Percentiles rank a stretch among this genome's conserved stretches.
These are phyloP conservation scores for Penicillium brasilianum DNA, from an alignment of 2,329 filamentous ascomycete species.

Conservation along the genomic window DNA sequence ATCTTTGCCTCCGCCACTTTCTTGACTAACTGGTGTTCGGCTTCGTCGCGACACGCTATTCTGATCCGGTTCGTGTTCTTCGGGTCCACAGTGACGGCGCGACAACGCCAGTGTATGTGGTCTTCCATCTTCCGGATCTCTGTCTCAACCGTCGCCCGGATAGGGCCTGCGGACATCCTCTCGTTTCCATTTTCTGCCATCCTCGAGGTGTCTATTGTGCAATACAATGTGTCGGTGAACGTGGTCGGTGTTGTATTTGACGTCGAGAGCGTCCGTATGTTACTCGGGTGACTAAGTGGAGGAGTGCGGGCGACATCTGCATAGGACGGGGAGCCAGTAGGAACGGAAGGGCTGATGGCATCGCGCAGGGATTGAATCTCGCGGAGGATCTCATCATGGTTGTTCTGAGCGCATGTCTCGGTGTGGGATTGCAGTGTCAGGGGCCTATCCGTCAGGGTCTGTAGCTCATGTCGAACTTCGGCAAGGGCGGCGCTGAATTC, in stretches of 20 bases:
- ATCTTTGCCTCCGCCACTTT: constrained; percentile 20
- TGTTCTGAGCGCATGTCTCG: constrained; percentile 20
- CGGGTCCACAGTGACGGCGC: constrained; percentile 19
- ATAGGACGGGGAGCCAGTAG: constrained; percentile 22
- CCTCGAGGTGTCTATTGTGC: constrained; percentile 22
- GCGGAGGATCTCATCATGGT: constrained; percentile 26
- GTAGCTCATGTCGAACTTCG: constrained; percentile 25
- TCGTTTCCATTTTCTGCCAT: constrained; percentile 19
- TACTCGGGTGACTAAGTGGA: constrained; percentile 25
- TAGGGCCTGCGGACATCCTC: constrained; percentile 18
- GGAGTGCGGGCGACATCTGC: constrained; percentile 26
- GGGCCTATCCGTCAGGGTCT: constrained; percentile 20
- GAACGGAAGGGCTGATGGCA: constrained; percentile 15
- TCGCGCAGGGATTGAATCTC: constrained; percentile 29
- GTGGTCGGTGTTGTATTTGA: constrained; percentile 24
- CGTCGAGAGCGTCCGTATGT: constrained; percentile 26
- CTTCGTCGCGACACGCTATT: constrained; percentile 16
- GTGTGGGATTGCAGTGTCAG: constrained; percentile 19
- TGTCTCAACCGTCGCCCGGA: constrained; percentile 18
- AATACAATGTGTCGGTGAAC: constrained; percentile 26
- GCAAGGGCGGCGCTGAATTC: constrained; percentile 26
- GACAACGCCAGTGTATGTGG: constrained; percentile 18
- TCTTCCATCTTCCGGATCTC: constrained; percentile 22
- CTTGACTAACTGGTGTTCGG: constrained; percentile 18
- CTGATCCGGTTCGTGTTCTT: constrained; percentile 24